Conservation (phyloP, 768 basidiomycete species). For the Hypholoma sublateritium region DNA sequence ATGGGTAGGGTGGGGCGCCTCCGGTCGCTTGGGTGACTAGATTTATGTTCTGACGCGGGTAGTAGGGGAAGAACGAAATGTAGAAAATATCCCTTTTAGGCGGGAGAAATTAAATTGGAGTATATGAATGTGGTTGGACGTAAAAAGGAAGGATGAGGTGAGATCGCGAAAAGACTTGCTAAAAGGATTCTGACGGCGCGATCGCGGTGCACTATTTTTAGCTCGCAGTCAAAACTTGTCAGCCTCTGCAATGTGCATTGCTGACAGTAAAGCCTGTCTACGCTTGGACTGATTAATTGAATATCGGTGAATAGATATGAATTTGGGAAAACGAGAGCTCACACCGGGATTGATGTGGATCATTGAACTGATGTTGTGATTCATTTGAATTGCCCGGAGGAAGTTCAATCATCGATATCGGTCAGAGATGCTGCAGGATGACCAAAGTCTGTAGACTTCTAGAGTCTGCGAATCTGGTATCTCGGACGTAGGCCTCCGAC, state of each 20-base stretch:
- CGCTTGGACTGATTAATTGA: no score
- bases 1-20: background rate
- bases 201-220: background rate
- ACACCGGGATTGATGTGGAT: no score
- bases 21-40: background rate
- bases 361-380: no score
- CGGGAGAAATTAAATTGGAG: background rate
- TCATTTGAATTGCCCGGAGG: no score
- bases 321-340: no score
- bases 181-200: background rate
- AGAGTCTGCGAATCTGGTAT: no score
- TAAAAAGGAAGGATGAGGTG: background rate
- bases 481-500: no score
- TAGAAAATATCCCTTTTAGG: background rate
- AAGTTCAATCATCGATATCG: no score
- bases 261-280: no score
- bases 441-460: no score
- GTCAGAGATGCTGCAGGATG: no score
- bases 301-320: no score
- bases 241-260: background rate
- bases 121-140: background rate
- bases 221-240: background rate
- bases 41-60: background rate
- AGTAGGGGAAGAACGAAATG: background rate
- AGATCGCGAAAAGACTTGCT: background rate